A percentile compares a stretch with the other conserved stretches of the same genome.
phyloP scores from a whole-genome alignment of 2,329 filamentous ascomycete species.

The Fusarium torreyae region DNA sequence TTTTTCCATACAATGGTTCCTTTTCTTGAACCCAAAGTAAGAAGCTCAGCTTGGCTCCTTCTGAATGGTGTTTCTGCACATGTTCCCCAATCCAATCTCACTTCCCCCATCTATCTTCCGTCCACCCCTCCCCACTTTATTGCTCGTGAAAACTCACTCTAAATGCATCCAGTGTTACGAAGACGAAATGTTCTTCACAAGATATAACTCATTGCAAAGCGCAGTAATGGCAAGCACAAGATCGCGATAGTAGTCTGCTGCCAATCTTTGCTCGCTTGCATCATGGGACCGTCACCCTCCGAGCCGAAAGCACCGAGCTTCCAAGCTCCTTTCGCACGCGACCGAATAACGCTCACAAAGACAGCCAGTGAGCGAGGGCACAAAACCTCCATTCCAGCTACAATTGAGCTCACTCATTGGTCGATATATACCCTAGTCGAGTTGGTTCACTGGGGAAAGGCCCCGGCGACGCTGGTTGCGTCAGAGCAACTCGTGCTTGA shows the following conservation, averaged over 20 bases:
- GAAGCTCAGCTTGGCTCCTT: constrained; percentile 8
- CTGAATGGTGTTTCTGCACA: constrained; percentile 1
- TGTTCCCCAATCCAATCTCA: constrained; percentile 23
- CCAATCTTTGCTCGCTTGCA: constrained; percentile 15
- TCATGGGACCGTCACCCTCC: constrained; percentile 25
- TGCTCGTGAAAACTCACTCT: constrained; percentile 5
- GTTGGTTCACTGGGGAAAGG: constrained; percentile 23
- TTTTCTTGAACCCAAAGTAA: neutral
- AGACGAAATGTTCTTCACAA: neutral
- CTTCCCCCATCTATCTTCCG: constrained; percentile 14
- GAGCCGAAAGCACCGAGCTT: constrained; percentile 36
- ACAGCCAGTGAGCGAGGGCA: constrained; percentile 28
- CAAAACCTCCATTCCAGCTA: constrained; percentile 41
- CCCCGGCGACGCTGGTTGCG: constrained; percentile 39
- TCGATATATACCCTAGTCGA: constrained; percentile 2
- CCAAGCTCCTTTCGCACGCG: constrained; percentile 26
- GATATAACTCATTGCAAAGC: neutral
- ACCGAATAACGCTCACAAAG: constrained; percentile 9
- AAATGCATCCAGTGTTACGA: constrained; percentile 16
- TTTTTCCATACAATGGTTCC: constrained; percentile 4
- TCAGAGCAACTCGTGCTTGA: constrained; percentile 38
- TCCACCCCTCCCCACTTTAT: constrained; percentile 28
- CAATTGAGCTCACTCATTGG: constrained; percentile 40
- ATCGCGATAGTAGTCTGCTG: neutral
- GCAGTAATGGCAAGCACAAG: constrained; percentile 3